Conservation (phyloP, 805 yeast species). For the Saccharomycopsis fibuligera region DNA sequence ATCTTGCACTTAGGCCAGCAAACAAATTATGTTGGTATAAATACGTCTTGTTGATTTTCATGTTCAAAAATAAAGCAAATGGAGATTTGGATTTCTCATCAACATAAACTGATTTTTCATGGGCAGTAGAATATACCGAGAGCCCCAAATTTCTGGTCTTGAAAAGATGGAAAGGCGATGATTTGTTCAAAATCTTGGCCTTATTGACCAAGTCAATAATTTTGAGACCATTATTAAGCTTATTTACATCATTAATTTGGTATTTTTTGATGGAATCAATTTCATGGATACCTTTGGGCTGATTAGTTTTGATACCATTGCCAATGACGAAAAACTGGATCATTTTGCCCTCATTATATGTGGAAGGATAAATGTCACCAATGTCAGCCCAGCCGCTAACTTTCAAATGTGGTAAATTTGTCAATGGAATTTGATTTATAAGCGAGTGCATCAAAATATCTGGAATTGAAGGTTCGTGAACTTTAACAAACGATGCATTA, state of each 20-base stretch:
- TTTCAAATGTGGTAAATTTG: constrained; percentile 56
- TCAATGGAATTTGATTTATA: constrained; percentile 76
- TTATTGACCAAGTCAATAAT: constrained; percentile 56
- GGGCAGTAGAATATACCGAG: constrained; percentile 62
- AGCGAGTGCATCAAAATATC: constrained; percentile 87
- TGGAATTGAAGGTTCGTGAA: constrained; percentile 53
- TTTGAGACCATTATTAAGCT: constrained; percentile 31
- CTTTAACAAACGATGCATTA: constrained; percentile 21
- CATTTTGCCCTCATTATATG: constrained; percentile 28
- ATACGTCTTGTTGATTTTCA: constrained; percentile 33
- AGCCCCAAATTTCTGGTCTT: constrained; percentile 36
- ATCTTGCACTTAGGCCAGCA: constrained; percentile 43
- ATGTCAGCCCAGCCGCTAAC: constrained; percentile 67
- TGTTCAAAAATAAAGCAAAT: constrained; percentile 61
- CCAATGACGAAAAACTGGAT: constrained; percentile 22
- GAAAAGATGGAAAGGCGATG: constrained; percentile 84
- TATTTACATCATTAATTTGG: constrained; percentile 25
- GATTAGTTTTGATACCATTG: constrained; percentile 22
- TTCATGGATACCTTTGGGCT: constrained; percentile 4
- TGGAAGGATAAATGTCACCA: constrained; percentile 45
- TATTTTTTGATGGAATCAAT: constrained; percentile 21
- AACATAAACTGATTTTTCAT: constrained; percentile 45
- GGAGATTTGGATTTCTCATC: constrained; percentile 55
- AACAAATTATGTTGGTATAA: constrained; percentile 35
- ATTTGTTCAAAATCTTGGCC: constrained; percentile 67